phyloP scores from a whole-genome alignment of 768 basidiomycete genomes.

The Fomitopsis pulvina region DNA sequence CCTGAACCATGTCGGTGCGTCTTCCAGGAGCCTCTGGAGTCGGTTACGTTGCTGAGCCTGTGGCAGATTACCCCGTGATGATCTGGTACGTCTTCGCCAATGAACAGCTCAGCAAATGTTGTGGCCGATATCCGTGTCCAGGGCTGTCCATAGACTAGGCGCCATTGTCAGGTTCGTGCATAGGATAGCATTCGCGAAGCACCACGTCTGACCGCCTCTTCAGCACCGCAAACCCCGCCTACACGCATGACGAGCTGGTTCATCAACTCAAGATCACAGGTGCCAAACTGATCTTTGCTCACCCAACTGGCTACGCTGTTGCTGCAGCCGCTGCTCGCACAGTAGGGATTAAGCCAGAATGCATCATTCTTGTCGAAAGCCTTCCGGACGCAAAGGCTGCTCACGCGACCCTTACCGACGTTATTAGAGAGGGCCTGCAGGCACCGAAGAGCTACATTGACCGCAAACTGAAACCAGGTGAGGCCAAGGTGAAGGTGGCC shows the following conservation, averaged over 20 bases:
- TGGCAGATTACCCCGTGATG: constrained; percentile 17
- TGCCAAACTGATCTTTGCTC: constrained; percentile 21
- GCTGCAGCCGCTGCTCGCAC: constrained; percentile 3
- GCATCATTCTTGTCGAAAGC: background rate
- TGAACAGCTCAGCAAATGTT: background rate
- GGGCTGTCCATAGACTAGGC: constrained; percentile 50
- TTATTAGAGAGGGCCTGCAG: constrained; percentile 42
- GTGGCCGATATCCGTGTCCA: constrained; percentile 1
- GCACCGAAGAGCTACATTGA: constrained; percentile 39
- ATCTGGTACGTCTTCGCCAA: constrained; percentile 15
- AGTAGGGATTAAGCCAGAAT: background rate
- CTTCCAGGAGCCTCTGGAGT: background rate
- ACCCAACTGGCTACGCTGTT: constrained; percentile 17
- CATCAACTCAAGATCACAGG: constrained; percentile 23
- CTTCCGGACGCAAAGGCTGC: background rate
- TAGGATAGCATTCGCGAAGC: background rate
- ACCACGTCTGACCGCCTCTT: background rate
- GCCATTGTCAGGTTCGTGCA: constrained; percentile 46
- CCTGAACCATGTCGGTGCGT: constrained; percentile 33
- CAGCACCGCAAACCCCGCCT: constrained; percentile 26
- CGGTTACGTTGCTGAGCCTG: background rate
- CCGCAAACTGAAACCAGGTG: constrained; percentile 44
- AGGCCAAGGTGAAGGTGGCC: constrained; percentile 64
- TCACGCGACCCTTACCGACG: background rate
- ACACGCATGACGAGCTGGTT: constrained; percentile 24